Evolutionary conservation across 352 stramenopile species (phyloP).

Genomic region (Pythium coloratum): DNA sequence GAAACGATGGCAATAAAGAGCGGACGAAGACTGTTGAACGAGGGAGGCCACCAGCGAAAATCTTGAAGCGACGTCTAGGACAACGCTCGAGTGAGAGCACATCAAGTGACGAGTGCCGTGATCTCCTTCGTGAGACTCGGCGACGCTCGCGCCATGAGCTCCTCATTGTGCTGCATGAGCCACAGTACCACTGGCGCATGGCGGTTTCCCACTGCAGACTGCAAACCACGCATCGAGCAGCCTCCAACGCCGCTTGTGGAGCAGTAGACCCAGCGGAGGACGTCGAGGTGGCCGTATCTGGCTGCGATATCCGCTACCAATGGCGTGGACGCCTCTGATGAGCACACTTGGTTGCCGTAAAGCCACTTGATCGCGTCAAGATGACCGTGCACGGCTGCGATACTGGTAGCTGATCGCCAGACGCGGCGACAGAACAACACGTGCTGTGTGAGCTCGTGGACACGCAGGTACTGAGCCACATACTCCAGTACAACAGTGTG

Average conservation of each 20-base stretch:
- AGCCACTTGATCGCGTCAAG: slow-evolving; percentile 16
- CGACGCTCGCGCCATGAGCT: neutral
- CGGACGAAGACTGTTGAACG: too few species aligned
- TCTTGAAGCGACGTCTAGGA: too few species aligned
- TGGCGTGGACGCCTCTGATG: neutral
- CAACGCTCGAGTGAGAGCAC: too few species aligned
- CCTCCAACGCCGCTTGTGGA: neutral
- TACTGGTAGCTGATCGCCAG: neutral
- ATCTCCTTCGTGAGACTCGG: too few species aligned
- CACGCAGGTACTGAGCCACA: neutral
- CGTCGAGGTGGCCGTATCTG: slow-evolving; percentile 1
- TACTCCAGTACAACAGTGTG: slow-evolving; percentile 12
- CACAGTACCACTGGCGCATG: slow-evolving; percentile 2
- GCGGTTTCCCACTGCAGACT: slow-evolving; percentile 7
- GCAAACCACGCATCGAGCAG: slow-evolving; percentile 7
- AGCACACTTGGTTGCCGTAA: neutral
- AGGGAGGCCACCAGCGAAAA: too few species aligned
- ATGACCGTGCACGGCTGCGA: slow-evolving; percentile 7
- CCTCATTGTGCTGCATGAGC: neutral
- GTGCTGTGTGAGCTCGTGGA: neutral
- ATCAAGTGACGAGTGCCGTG: too few species aligned
- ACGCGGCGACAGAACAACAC: slow-evolving; percentile 1
- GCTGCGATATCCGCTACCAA: neutral
- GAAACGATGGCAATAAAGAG: too few species aligned
- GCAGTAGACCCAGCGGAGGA: slow-evolving; percentile 9